Evolutionary conservation across 108 stramenopile species (phyloP), one percentile per base, ranked within the genome.

Genomic region (Parietichytrium sp.): DNA sequence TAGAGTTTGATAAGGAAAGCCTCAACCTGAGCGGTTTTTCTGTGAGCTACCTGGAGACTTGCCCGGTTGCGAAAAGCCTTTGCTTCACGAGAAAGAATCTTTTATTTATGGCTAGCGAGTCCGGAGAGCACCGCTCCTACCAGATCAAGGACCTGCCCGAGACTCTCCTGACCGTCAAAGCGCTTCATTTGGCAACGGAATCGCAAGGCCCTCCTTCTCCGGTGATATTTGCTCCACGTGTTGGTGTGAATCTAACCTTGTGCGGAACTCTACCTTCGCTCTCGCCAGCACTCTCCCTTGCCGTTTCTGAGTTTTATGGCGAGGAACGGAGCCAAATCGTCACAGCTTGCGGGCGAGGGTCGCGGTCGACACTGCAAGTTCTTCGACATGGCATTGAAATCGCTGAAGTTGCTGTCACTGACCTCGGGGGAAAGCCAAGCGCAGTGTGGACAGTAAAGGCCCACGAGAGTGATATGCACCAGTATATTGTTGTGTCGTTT

Each of bases 401-500:
- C 7, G 91, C 93, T 4, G 97, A 99, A 84, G 79, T 98, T 50
- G 98, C 96, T 29, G 93, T 94, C 2, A 94, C 93, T 13, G 94
- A 95, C 47, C 86, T 99, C 29, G 97, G 96, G 3, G 97, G 95
- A 18, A 87, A 90, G 48, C 98, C 98, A 18, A 90, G 91, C 48
- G 93, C 90, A 7, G 94, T 99, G 20, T 99, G 93, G 82, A 95
- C 96, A 8, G 91, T 98, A 53, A 90, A 91, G 25, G 93, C 89
- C 51, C 84, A 87, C 55, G 51, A 83, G 13, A 82, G 33, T n/a
- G 15, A 13, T 10, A 38, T 26, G 29, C 92, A 92, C 84, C 86
- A 90, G 61, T 97, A 91, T 87, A 98, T 99, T 80, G 95, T 99
- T 20, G 96, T 99, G 26, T 93, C 91, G 47, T 99, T 99, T 88